Evolutionary conservation across 1,284 basidiomycete genomes (phyloP).

Genomic region (Trichosporon coremiiforme): DNA sequence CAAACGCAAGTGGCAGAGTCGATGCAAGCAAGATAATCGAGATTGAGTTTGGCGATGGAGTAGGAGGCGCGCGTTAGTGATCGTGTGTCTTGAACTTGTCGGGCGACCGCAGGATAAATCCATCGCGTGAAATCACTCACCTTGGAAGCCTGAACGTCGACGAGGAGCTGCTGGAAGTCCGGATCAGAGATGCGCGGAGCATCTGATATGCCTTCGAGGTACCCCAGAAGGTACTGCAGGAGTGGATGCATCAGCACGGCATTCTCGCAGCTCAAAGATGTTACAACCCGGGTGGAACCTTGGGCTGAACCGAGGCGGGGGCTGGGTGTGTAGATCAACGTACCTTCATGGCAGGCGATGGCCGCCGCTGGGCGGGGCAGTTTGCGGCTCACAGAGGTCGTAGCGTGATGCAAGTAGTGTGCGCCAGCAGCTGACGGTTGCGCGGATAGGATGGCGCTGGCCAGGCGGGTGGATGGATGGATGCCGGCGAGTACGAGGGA

Average conservation of each 20-base stretch:
- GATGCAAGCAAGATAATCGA: background rate
- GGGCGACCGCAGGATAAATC: conserved; percentile 15
- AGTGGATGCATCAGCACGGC: conserved; percentile 43
- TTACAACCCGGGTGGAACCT: background rate
- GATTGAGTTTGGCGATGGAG: background rate
- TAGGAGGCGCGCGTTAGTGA: conserved; percentile 21
- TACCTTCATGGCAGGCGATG: conserved; percentile 46
- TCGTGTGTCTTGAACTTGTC: background rate
- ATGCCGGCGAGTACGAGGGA: conserved; percentile 30
- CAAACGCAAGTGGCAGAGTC: background rate
- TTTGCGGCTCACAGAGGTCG: conserved; percentile 15
- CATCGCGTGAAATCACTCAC: conserved; percentile 40
- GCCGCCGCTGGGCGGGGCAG: conserved; percentile 30
- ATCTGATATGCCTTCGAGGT: conserved; percentile 53
- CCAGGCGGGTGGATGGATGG: conserved; percentile 45
- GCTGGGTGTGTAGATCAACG: conserved; percentile 27
- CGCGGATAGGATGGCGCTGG: conserved; percentile 5
- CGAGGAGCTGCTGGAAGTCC: conserved; percentile 55
- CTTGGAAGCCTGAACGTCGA: conserved; percentile 55
- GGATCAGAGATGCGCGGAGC: conserved; percentile 53
- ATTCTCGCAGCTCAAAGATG: background rate
- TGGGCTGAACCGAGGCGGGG: background rate
- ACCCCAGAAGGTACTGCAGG: conserved; percentile 56
- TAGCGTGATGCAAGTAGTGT: conserved; percentile 29
- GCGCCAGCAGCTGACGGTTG: conserved; percentile 38